Evolutionary conservation across 2,329 filamentous ascomycete genomes (phyloP).

Genomic region (Paraphoma chrysanthemicola): DNA sequence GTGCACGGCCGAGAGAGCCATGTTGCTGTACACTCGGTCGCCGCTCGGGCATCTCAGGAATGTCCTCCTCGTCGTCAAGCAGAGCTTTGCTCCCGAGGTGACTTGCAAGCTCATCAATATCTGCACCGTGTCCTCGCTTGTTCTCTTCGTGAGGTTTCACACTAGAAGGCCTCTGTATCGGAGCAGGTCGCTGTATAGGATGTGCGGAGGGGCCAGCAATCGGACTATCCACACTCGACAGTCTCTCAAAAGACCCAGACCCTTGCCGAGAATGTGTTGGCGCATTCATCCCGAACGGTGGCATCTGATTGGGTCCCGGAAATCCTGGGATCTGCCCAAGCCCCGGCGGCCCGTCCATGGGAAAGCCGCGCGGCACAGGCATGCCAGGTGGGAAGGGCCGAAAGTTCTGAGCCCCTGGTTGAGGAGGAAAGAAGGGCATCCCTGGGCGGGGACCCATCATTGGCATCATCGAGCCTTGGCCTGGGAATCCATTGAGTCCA

Average conservation of each 20-base stretch:
- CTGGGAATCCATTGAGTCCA: conserved; percentile 57
- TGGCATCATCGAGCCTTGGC: conserved; percentile 61
- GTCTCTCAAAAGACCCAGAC: conserved; percentile 67
- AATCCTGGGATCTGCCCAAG: conserved; percentile 51
- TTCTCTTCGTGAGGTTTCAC: conserved; percentile 61
- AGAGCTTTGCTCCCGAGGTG: conserved; percentile 92
- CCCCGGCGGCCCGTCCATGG: conserved; percentile 59
- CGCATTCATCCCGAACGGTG: conserved; percentile 49
- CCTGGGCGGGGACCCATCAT: conserved; percentile 63
- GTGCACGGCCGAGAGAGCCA: conserved; percentile 34
- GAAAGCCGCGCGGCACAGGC: conserved; percentile 64
- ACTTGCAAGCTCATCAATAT: conserved; percentile 75
- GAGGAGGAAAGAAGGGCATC: conserved; percentile 63
- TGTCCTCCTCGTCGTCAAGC: conserved; percentile 64
- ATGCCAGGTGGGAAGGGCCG: conserved; percentile 67
- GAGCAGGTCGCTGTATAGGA: conserved; percentile 81
- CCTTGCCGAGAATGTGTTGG: conserved; percentile 76
- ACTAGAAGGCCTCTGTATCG: conserved; percentile 87
- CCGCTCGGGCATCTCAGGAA: conserved; percentile 69
- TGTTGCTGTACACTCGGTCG: conserved; percentile 49
- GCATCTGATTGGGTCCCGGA: conserved; percentile 37
- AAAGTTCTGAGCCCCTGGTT: conserved; percentile 60
- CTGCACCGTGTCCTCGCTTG: conserved; percentile 50
- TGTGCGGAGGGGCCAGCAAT: conserved; percentile 62
- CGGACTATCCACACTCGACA: conserved; percentile 64